Percentiles rank a stretch among this genome's conserved stretches.
Conservation (phyloP, 1,284 basidiomycete genomes). For the Ceratobasidium sp. region DNA sequence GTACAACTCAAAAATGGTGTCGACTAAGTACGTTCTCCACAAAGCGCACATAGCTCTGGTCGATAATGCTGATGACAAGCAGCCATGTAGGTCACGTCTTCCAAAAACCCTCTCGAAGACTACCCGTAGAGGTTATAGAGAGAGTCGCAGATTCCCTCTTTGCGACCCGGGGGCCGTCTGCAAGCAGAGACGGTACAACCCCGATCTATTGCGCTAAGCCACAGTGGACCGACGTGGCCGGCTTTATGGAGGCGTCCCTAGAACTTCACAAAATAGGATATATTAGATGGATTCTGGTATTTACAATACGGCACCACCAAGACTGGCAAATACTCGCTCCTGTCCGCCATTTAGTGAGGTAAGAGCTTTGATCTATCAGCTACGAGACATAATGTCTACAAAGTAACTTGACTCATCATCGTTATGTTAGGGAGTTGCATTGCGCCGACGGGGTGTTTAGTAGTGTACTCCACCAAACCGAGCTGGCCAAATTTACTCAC, state of each 20-base stretch:
- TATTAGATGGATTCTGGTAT: background rate
- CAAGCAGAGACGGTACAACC: background rate
- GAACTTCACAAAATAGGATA: background rate
- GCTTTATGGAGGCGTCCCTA: constrained; percentile 10
- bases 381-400: too few species aligned
- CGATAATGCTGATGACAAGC: background rate
- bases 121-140: constrained; percentile 1
- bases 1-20: too few species aligned
- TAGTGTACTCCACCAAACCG: too few species aligned
- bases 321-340: background rate
- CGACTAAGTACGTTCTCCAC: too few species aligned
- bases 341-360: background rate
- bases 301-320: background rate
- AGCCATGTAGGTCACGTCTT: background rate
- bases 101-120: background rate
- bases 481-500: background rate
- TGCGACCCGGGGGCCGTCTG: background rate
- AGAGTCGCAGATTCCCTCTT: constrained; percentile 16
- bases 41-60: too few species aligned
- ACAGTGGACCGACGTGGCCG: background rate
- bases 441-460: background rate
- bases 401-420: too few species aligned
- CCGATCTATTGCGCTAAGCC: background rate
- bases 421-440: background rate
- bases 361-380: background rate